Conservation (phyloP, 1,284 basidiomycete species). For the Rhodofomes roseus region DNA sequence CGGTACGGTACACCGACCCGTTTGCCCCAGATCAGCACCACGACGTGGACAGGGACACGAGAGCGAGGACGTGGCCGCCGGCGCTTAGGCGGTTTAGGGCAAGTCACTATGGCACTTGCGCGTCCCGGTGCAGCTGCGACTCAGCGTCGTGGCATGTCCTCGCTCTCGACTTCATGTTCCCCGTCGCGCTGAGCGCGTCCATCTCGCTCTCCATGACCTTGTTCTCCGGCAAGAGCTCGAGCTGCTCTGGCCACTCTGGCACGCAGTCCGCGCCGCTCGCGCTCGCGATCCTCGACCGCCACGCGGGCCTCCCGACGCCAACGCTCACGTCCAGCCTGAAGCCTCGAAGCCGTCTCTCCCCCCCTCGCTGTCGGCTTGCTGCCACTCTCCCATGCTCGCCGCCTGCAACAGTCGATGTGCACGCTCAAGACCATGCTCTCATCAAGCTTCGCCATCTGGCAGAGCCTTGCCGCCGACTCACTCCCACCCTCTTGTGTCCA, state of each 20-base stretch:
- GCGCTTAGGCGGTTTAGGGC: no score
- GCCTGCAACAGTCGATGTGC: no score
- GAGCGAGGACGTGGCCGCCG: no score
- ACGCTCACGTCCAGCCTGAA: conserved; percentile 18
- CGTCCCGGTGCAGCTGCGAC: no score
- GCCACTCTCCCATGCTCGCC: no score
- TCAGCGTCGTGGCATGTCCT: no score
- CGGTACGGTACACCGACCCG: conserved; percentile 25
- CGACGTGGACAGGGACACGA: conserved; percentile 8
- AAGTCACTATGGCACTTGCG: no score
- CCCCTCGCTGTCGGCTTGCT: conserved; percentile 17
- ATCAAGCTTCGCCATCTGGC: no score
- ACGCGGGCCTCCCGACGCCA: conserved; percentile 12
- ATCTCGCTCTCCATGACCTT: not conserved
- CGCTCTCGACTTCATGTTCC: conserved; percentile 30
- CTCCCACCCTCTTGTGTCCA: conserved; percentile 16
- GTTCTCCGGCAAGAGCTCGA: conserved; percentile 8
- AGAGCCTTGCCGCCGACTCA: conserved; percentile 17
- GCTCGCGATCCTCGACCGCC: not conserved
- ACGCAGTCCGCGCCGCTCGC: not conserved
- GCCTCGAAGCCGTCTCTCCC: conserved; percentile 6
- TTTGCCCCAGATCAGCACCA: conserved; percentile 27
- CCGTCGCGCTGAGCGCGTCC: conserved; percentile 11
- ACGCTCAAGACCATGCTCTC: no score
- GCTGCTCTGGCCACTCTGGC: conserved; percentile 4